These are phyloP conservation scores for Fraxinus baroniana DNA, from an alignment of 305 asterid species.

Conservation along the genomic window DNA sequence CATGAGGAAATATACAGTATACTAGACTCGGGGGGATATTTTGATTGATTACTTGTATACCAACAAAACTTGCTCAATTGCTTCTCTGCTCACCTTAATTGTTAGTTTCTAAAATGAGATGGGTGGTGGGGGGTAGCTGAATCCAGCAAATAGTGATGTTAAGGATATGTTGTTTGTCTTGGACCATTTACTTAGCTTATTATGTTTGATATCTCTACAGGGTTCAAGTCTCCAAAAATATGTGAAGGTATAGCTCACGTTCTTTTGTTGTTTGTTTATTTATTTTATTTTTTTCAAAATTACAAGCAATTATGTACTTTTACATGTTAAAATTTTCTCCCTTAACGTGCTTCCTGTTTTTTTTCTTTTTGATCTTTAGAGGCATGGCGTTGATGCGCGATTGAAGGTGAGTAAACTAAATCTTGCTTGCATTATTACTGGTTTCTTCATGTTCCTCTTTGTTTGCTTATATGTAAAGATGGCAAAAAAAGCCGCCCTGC, in stretches of 20 bases:
- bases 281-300: not conserved
- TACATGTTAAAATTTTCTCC: slow-evolving; percentile 9
- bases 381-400: slow-evolving; percentile 50
- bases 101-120: not conserved
- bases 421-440: not conserved
- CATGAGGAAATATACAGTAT: no score
- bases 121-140: not conserved
- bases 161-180: not conserved
- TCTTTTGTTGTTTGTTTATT: not conserved
- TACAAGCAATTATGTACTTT: not conserved
- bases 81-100: not conserved
- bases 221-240: slow-evolving; percentile 36
- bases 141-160: not conserved
- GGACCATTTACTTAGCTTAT: slow-evolving; percentile 10
- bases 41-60: not conserved
- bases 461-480: not conserved
- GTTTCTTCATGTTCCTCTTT: not conserved
- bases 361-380: slow-evolving; percentile 32
- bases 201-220: slow-evolving; percentile 37
- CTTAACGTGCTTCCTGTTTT: not conserved
- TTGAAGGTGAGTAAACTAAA: slow-evolving; percentile 44
- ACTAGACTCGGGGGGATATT: no score
- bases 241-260: slow-evolving; percentile 45
- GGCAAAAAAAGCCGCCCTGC: no score
- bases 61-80: not conserved